Percentiles rank a stretch among this genome's conserved stretches.
Conservation (phyloP, 1,284 basidiomycete species). For the Flammula alnicola region DNA sequence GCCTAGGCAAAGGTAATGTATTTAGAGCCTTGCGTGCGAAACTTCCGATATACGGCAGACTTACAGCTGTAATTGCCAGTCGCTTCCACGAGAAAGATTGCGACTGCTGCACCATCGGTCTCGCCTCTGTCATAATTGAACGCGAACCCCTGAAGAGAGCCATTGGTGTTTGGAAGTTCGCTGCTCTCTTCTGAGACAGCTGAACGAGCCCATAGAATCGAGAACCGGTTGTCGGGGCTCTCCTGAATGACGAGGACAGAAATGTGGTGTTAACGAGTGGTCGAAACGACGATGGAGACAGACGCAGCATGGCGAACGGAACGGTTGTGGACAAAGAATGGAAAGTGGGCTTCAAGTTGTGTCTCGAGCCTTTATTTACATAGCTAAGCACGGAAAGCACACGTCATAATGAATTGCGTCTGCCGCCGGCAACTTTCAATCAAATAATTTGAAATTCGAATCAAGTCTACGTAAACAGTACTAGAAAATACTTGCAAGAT, state of each 20-base stretch:
- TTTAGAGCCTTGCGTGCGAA: constrained; percentile 1
- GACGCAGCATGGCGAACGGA: constrained; percentile 18
- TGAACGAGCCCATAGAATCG: constrained; percentile 19
- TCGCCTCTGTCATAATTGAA: constrained; percentile 35
- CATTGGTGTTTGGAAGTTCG: constrained; percentile 3
- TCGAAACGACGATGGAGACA: constrained; percentile 19
- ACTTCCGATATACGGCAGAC: constrained; percentile 18
- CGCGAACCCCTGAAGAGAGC: constrained; percentile 28
- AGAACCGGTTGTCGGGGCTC: constrained; percentile 5
- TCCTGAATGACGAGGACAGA: constrained; percentile 13
- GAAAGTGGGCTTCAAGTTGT: background rate
- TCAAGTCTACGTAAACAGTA: constrained; percentile 2
- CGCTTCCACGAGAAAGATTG: constrained; percentile 45
- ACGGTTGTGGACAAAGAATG: constrained; percentile 1
- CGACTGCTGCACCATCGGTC: constrained; percentile 33
- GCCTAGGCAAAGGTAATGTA: constrained; percentile 42
- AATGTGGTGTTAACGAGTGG: constrained; percentile 11
- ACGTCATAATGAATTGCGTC: too few species aligned
- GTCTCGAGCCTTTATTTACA: too few species aligned
- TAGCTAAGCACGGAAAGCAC: too few species aligned
- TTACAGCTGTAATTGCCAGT: constrained; percentile 46
- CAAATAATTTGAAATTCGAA: constrained; percentile 4
- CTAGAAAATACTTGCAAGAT: constrained; percentile 7
- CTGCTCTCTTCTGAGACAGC: constrained; percentile 13
- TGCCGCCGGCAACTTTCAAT: too few species aligned